Evolutionary conservation across 2,329 filamentous ascomycete species (phyloP).

Genomic region (Talaromyces sp.): DNA sequence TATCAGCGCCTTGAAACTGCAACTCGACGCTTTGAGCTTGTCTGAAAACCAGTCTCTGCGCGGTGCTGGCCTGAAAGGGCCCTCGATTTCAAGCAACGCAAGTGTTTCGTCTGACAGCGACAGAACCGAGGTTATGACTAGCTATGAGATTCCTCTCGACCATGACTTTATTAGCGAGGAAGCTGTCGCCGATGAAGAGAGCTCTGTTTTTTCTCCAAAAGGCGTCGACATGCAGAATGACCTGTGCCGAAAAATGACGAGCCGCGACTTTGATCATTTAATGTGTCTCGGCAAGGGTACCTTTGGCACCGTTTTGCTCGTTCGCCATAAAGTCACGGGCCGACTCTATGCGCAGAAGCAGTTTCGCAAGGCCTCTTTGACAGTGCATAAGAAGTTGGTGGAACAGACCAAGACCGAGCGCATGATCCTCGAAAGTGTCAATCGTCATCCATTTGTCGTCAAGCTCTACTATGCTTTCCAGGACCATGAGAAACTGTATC

Average conservation of each 20-base stretch:
- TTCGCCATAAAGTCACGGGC: conserved; percentile 83
- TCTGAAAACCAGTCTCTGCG: conserved; percentile 56
- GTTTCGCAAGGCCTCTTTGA: conserved; percentile 93
- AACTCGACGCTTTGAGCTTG: conserved; percentile 73
- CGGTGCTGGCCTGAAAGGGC: conserved; percentile 45
- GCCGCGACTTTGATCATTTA: conserved; percentile 83
- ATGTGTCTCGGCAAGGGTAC: conserved; percentile 94
- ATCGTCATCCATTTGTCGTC: conserved; percentile 93
- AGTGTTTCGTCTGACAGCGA: conserved; percentile 60
- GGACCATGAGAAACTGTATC: conserved; percentile 93
- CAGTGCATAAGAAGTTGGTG: conserved; percentile 90
- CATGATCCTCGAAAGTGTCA: conserved; percentile 90
- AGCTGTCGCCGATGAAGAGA: conserved; percentile 27
- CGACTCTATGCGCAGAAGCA: conserved; percentile 96
- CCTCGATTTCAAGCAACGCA: conserved; percentile 50
- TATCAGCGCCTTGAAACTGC: conserved; percentile 75
- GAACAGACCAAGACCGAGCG: conserved; percentile 98
- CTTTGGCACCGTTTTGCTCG: conserved; percentile 89
- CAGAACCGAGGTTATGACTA: conserved; percentile 66
- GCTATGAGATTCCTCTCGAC: conserved; percentile 80
- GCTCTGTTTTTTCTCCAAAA: conserved; percentile 47
- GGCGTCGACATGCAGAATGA: conserved; percentile 51
- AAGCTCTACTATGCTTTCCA: conserved; percentile 98
- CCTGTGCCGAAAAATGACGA: conserved; percentile 75
- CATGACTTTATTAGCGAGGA: conserved; percentile 75